Evolutionary conservation across 108 stramenopile species (phyloP), one percentile per base, ranked within the genome.

Genomic region (Fistulifera pelliculosa): DNA sequence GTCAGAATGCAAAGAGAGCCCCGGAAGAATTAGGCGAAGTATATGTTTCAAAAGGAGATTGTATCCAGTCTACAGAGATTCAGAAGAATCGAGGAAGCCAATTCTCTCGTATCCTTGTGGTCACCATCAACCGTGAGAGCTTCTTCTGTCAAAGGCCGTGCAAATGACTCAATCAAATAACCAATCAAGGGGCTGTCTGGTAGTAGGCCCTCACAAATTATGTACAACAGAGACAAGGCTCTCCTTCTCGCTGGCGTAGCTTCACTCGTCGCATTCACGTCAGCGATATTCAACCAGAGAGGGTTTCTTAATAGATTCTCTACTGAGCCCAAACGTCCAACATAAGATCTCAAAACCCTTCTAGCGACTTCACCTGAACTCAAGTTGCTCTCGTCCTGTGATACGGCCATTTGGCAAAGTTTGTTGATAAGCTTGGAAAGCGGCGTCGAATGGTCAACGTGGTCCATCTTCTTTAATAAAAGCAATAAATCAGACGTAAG

Each of bases 361-460:
- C 31, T 35, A 6, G 31, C 31, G 8, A 35, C 31, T 6, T 35
- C 31, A 8, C 31, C 8, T 35, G 6, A 8, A 35, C 3, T 35
- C 8, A 8, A 3, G 31, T 35, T 35, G 31, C 31, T 8, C 31
- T 63, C 44, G 16, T 23, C 54, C 5, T 55, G 41, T 28, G 27
- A 25, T 11, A 43, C 42, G 25, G 63, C 35, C 17, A 60, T 14
- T 22, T 38, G 41, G 23, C 72, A 76, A 42, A 82, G 58, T 7
- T 75, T 64, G 8, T 13, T 57, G 21, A 80, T 65, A 23, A 87
- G 56, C 38, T 81, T 83, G 43, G 47, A 54, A 19, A 71, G 40
- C 0, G 82, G 7, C 28, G 47, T 27, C 35, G 48, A 12, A 69
- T 61, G 41, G 74, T 16, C 8, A 70, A 50, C 27, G 24, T 2